Evolutionary conservation across 306 rosid species (phyloP), one percentile per base, ranked within the genome.

Genomic region (Comarum palustre): DNA sequence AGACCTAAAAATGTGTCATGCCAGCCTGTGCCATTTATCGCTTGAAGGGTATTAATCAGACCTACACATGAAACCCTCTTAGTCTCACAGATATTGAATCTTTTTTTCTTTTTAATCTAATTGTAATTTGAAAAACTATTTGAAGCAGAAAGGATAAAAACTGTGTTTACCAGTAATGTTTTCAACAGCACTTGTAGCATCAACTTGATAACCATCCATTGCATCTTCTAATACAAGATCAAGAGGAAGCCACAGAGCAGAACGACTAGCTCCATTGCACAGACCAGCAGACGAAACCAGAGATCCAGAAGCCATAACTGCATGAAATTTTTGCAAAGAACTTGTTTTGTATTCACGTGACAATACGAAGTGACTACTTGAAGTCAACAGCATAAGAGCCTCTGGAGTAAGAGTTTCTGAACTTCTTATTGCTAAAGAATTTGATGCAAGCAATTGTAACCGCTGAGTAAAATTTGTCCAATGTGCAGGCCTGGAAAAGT

Each of bases 161-260:
- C 7, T 61, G 25, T 39, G 34, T 71, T 79, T 84, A 94, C 99
- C 89, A 0, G 87, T 82, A 74, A 88, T 84, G 86, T 69, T 83
- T 88, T 94, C 99, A 69, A 94, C 86, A 68, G 95, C 88, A 84
- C 97, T 89, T 27, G 90, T 88, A 80, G 99, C 86, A 41, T 90
- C 90, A 61, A 88, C 96, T 86, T 89, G 90, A 85, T 91, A 94
- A 78, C 95, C 96, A 79, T 94, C 97, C 97, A 94, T 90, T 75
- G 96, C 90, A 82, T 94, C 99, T 91, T 94, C 99, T 71, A 94
- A 72, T 71, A 85, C 89, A 42, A 94, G 85, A 80, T 94, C 99
- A 68, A 94, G 96, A 50, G 97, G 99, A 89, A 91, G 90, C 97
- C 99, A 94, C 80, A 91, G 81, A 78, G 93, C 95, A 66, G 99